phyloP scores from a whole-genome alignment of 768 basidiomycete species.

The Suillus lakei region DNA sequence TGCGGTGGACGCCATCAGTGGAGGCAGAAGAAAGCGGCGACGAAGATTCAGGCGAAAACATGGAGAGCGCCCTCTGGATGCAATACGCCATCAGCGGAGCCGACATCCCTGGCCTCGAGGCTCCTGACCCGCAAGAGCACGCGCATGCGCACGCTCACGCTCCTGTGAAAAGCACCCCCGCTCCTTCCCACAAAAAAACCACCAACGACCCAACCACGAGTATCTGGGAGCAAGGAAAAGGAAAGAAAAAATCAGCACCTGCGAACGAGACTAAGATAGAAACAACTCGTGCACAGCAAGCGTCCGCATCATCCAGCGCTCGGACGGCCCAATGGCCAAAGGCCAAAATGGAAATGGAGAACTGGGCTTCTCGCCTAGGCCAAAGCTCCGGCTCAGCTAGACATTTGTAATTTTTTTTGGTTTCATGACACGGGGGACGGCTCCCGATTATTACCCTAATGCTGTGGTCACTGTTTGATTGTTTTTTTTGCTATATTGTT shows the following conservation, averaged over 20 bases:
- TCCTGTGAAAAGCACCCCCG: neutral
- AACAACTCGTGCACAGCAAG: constrained; percentile 29
- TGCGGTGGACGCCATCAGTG: constrained; percentile 29
- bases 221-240: constrained; percentile 30
- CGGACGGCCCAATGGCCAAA: constrained; percentile 36
- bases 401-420: constrained; percentile 31
- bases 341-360: constrained; percentile 36
- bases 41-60: constrained; percentile 19
- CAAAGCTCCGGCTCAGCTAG: constrained; percentile 36
- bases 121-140: constrained; percentile 10
- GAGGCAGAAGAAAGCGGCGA: constrained; percentile 29
- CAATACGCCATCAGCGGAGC: constrained; percentile 35
- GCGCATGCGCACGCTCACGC: neutral
- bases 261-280: constrained; percentile 1
- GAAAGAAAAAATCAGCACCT: constrained; percentile 23
- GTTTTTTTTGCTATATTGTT: constrained; percentile 5
- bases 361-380: constrained; percentile 32
- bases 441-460: constrained; percentile 1
- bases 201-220: constrained; percentile 5
- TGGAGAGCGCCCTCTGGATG: constrained; percentile 33
- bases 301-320: constrained; percentile 32
- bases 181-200: constrained; percentile 13
- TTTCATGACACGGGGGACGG: neutral
- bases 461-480: constrained; percentile 1
- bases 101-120: constrained; percentile 20